Percentiles rank a stretch among this genome's conserved stretches.
Conservation (phyloP, 2,329 filamentous ascomycete genomes). For the Trichoderma aggressivum region DNA sequence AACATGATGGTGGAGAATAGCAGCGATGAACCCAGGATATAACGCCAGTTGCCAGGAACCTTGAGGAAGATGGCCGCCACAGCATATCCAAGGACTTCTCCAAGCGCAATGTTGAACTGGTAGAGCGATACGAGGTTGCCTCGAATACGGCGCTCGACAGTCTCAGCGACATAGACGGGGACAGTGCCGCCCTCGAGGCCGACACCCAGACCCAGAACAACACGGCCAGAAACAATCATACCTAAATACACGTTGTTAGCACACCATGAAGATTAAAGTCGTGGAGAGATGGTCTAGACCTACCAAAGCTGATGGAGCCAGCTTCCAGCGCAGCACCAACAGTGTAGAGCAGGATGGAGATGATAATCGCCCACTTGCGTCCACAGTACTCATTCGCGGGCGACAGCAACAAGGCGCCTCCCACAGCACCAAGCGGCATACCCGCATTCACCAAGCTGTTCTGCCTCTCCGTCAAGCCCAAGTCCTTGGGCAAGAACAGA, state of each 20-base stretch:
- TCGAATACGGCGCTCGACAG: conserved; percentile 62
- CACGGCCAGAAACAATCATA: conserved; percentile 66
- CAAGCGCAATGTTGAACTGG: conserved; percentile 72
- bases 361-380: conserved; percentile 64
- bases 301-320: conserved; percentile 61
- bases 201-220: conserved; percentile 68
- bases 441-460: conserved; percentile 66
- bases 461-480: conserved; percentile 53
- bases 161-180: conserved; percentile 71
- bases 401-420: conserved; percentile 63
- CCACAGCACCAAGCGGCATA: conserved; percentile 70
- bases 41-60: conserved; percentile 69
- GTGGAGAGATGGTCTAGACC: not conserved
- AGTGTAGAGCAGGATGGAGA: conserved; percentile 67
- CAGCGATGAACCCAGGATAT: conserved; percentile 69
- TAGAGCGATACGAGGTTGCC: conserved; percentile 72
- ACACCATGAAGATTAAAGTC: rapidly evolving
- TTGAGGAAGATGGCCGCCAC: conserved; percentile 69
- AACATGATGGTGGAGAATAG: conserved; percentile 56
- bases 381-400: conserved; percentile 67
- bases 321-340: conserved; percentile 66
- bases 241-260: conserved; percentile 26
- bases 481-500: conserved; percentile 59
- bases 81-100: conserved; percentile 70
- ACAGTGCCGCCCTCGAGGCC: conserved; percentile 73